A percentile compares a stretch with the other conserved stretches of the same genome.
These are phyloP conservation scores for Rhizopogon vulgaris DNA, from an alignment of 768 basidiomycete genomes.

Conservation along the genomic window DNA sequence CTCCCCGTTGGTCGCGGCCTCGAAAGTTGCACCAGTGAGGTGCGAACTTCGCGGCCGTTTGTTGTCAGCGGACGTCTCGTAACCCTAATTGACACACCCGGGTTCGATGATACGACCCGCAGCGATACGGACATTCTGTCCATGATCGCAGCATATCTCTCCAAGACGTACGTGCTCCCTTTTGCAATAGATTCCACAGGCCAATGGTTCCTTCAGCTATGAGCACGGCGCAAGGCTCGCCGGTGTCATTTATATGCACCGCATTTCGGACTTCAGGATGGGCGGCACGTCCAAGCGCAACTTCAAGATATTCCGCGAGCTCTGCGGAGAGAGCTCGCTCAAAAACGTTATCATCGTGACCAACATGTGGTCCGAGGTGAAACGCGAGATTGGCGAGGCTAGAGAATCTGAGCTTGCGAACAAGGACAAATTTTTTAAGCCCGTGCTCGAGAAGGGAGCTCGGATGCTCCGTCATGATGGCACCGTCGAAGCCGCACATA, in stretches of 20 bases:
- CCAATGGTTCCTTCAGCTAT: constrained; percentile 14
- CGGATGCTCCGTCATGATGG: constrained; percentile 36
- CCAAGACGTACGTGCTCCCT: constrained; percentile 4
- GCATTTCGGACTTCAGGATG: constrained; percentile 46
- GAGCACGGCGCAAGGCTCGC: constrained; percentile 35
- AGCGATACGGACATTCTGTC: constrained; percentile 39
- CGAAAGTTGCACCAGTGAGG: constrained; percentile 37
- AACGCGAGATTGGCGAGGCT: constrained; percentile 29
- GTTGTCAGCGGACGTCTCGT: constrained; percentile 32
- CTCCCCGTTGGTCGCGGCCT: constrained; percentile 34
- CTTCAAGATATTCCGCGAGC: constrained; percentile 44
- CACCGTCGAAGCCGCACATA: constrained; percentile 33
- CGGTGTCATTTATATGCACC: constrained; percentile 51
- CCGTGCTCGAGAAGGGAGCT: constrained; percentile 44
- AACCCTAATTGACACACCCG: constrained; percentile 47
- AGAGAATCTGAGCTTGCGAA: constrained; percentile 41
- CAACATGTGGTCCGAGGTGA: constrained; percentile 47
- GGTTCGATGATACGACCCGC: constrained; percentile 44
- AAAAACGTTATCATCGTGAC: constrained; percentile 47
- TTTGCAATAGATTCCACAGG: not conserved
- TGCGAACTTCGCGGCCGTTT: constrained; percentile 35
- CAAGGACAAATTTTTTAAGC: constrained; percentile 44
- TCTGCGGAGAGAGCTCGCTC: constrained; percentile 46
- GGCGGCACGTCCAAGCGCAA: constrained; percentile 46
- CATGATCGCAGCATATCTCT: constrained; percentile 31